phyloP scores from a whole-genome alignment of 768 basidiomycete species.

The Crucibulum laeve region DNA sequence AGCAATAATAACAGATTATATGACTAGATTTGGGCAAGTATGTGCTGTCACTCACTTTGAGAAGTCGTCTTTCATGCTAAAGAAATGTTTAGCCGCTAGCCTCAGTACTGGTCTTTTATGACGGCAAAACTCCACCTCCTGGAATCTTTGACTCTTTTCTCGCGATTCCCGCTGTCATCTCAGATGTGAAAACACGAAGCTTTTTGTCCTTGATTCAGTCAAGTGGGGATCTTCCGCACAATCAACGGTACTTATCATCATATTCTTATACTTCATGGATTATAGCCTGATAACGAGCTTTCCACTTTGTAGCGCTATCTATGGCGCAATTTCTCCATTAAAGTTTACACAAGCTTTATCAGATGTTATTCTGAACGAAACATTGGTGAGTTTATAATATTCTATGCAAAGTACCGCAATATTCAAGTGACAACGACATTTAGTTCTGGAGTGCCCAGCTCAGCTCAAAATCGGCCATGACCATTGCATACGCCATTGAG shows the following conservation, averaged over 20 bases:
- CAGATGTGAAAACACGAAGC: slow-evolving; percentile 34
- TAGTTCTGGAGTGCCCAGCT: slow-evolving; percentile 42
- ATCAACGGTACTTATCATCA: slow-evolving; percentile 19
- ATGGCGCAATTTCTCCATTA: slow-evolving; percentile 39
- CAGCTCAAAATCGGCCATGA: slow-evolving; percentile 18
- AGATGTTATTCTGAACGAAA: slow-evolving; percentile 39
- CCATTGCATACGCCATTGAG: slow-evolving; percentile 46
- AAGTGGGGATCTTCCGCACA: slow-evolving; percentile 28
- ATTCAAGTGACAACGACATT: too few relatives aligned
- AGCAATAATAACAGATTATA: slow-evolving; percentile 41
- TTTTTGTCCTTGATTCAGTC: slow-evolving; percentile 36
- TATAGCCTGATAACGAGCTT: too few relatives aligned
- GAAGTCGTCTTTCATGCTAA: background rate
- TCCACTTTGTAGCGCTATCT: slow-evolving; percentile 18
- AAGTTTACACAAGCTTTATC: slow-evolving; percentile 30
- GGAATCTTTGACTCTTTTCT: slow-evolving; percentile 52
- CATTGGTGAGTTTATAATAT: slow-evolving; percentile 20
- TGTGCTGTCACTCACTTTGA: slow-evolving; percentile 7
- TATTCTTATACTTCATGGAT: background rate
- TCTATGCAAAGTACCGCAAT: too few relatives aligned
- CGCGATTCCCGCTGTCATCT: slow-evolving; percentile 32
- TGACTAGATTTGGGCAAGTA: slow-evolving; percentile 29
- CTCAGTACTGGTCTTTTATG: slow-evolving; percentile 49
- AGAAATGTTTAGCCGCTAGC: slow-evolving; percentile 9
- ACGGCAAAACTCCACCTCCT: slow-evolving; percentile 42